These are phyloP conservation scores for Beta macrorhiza DNA, from an alignment of 179 eudicot genomes.

Conservation along the genomic window DNA sequence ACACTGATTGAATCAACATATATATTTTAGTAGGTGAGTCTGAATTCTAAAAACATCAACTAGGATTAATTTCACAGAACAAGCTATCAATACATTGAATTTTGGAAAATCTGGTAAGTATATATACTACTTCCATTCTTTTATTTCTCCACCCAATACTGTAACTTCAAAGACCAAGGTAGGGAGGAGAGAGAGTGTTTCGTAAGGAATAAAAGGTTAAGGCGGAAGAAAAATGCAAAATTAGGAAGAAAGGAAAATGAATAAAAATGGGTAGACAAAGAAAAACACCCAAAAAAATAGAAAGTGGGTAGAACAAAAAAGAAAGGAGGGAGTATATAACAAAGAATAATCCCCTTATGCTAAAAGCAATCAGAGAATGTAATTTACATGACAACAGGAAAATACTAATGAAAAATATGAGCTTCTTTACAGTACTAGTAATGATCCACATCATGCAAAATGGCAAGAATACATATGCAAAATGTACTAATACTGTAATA, in stretches of 20 bases:
- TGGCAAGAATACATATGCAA: neutral
- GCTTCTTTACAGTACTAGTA: neutral
- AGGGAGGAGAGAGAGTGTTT: too few species aligned
- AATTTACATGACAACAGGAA: neutral
- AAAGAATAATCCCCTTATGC: neutral
- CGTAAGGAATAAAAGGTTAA: too few species aligned
- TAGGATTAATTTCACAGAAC: neutral
- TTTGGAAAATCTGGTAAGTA: too few species aligned
- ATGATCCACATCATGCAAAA: neutral
- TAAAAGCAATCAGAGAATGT: neutral
- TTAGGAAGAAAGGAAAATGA: too few species aligned
- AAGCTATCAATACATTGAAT: neutral
- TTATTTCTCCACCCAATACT: too few species aligned
- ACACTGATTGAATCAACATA: constrained; percentile 3
- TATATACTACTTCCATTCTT: neutral
- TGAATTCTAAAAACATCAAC: neutral
- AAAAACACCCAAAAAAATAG: too few species aligned
- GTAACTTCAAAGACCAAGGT: too few species aligned
- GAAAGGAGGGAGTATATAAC: too few species aligned
- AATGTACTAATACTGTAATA: neutral
- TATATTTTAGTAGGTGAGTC: neutral
- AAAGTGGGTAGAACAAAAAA: too few species aligned
- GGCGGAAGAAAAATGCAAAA: too few species aligned
- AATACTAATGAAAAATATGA: neutral
- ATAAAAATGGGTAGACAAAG: too few species aligned